Base-by-base conservation (phyloP, 2,329 filamentous ascomycete genomes). In the Plenodomus tracheiphilus region DNA sequence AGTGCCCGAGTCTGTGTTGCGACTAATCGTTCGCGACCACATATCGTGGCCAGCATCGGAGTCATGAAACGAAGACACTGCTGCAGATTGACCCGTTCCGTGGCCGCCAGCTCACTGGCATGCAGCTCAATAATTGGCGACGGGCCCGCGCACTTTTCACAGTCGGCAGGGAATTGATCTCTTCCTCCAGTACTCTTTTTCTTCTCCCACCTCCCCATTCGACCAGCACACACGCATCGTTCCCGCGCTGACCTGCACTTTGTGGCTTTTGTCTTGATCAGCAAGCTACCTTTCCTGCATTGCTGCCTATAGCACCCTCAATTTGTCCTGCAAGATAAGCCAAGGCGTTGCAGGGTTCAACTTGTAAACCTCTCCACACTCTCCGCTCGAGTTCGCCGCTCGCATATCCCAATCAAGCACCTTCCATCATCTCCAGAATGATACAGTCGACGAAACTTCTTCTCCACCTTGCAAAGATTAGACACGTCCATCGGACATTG, bases 391-490 rank as follows among this genome's bases (percentile, higher is more conserved):
- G 53, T 56, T 65, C 59, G 66, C 60, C 62, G 62, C 65, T 65
- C 66, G 68, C 58, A 57, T 56, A 56, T 59, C 58, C 55, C 58
- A 54, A 57, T 60, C 64, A 65, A 60, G 59, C 61, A 55, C 59
- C 53, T 60, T 57, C 58, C 58, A 57, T 50, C 62, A 62, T 60
- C 57, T 65, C 59, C 62, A 73, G 71, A 70, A 74, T 74, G 71
- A 70, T 68, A 73, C 59, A 71, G 65, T 69, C 68, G 62, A 61
- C 66, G 59, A 69, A 71, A 51, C 61, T 59, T 54, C 65, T 65
- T 47, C 64, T 64, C 58, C 64, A 60, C 48, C 66, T 59, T 59
- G 57, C 58, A 54, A 68, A 61, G 59, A 58, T 55, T 53, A 63
- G 60, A 60, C 62, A 61, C 59, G 54, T 59, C 56, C 59, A 59